phyloP scores from a whole-genome alignment of 2,329 filamentous ascomycete genomes.

The Colletotrichum paranaense region DNA sequence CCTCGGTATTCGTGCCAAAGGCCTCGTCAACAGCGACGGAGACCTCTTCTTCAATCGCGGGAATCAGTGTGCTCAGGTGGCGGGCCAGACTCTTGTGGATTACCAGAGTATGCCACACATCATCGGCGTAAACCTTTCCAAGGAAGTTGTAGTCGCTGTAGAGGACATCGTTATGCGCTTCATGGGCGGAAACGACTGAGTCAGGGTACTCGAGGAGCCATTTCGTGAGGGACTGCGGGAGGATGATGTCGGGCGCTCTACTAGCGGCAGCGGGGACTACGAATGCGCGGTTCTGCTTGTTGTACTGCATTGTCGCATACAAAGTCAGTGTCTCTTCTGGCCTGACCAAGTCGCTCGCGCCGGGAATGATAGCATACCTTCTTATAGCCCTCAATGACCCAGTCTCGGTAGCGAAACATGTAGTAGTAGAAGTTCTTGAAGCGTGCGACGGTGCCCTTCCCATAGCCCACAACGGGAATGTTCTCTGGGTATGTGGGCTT shows the following conservation, averaged over 20 bases:
- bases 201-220: conserved; percentile 63
- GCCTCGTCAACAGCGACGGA: conserved; percentile 47
- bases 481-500: conserved; percentile 52
- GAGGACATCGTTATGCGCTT: conserved; percentile 53
- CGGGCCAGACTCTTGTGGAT: conserved; percentile 57
- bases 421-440: conserved; percentile 54
- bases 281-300: conserved; percentile 53
- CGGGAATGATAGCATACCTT: conserved; percentile 44
- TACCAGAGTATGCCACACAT: conserved; percentile 53
- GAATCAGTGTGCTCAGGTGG: conserved; percentile 50
- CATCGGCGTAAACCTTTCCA: conserved; percentile 45
- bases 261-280: conserved; percentile 54
- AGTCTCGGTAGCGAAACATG: conserved; percentile 49
- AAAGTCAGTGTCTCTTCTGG: neutral
- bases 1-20: conserved; percentile 46
- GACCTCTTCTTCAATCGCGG: conserved; percentile 55
- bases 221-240: conserved; percentile 54
- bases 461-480: conserved; percentile 54
- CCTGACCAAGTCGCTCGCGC: neutral
- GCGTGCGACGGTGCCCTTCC: conserved; percentile 48
- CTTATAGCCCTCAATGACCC: conserved; percentile 56
- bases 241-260: conserved; percentile 55
- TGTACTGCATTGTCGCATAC: conserved; percentile 46
- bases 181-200: conserved; percentile 50
- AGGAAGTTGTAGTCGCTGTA: conserved; percentile 57